phyloP scores from a whole-genome alignment of 2,329 filamentous ascomycete species.

The Colletotrichum brevisporum region DNA sequence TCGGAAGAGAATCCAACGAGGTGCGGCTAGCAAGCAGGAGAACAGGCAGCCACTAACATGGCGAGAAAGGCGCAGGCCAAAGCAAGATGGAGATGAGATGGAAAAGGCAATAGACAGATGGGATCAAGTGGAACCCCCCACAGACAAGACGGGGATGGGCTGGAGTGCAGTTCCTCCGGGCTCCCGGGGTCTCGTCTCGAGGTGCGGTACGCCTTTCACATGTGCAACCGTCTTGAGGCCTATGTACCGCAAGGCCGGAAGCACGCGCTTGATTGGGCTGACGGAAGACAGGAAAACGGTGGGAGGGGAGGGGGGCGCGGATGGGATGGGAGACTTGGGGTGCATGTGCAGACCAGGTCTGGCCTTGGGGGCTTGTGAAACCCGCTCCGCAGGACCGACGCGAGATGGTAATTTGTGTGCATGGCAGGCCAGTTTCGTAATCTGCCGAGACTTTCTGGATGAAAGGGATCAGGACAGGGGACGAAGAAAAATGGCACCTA shows the following conservation, averaged over 20 bases:
- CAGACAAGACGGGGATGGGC: constrained; percentile 29
- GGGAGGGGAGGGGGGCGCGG: background rate
- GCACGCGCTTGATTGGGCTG: constrained; percentile 37
- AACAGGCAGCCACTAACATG: constrained; percentile 21
- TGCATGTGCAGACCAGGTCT: constrained; percentile 3
- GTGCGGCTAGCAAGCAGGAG: constrained; percentile 18
- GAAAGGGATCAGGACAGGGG: constrained; percentile 42
- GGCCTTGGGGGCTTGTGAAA: constrained; percentile 44
- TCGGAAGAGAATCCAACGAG: constrained; percentile 16
- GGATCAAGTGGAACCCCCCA: constrained; percentile 42
- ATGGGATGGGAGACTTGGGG: constrained; percentile 1
- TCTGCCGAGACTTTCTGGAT: constrained; percentile 49
- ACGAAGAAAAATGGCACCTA: constrained; percentile 29
- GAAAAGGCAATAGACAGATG: constrained; percentile 32
- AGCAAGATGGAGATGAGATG: constrained; percentile 27
- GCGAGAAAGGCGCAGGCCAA: constrained; percentile 15
- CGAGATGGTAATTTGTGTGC: constrained; percentile 45
- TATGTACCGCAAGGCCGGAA: constrained; percentile 18
- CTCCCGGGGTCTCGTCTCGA: constrained; percentile 27
- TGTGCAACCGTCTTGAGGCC: constrained; percentile 27
- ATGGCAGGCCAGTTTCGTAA: constrained; percentile 43
- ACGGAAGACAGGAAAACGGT: constrained; percentile 24
- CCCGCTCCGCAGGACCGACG: constrained; percentile 50
- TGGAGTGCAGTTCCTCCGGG: constrained; percentile 24
- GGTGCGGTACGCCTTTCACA: constrained; percentile 32